These are phyloP conservation scores for Trametes polyzona DNA, from an alignment of 1,284 basidiomycete genomes.

Conservation along the genomic window DNA sequence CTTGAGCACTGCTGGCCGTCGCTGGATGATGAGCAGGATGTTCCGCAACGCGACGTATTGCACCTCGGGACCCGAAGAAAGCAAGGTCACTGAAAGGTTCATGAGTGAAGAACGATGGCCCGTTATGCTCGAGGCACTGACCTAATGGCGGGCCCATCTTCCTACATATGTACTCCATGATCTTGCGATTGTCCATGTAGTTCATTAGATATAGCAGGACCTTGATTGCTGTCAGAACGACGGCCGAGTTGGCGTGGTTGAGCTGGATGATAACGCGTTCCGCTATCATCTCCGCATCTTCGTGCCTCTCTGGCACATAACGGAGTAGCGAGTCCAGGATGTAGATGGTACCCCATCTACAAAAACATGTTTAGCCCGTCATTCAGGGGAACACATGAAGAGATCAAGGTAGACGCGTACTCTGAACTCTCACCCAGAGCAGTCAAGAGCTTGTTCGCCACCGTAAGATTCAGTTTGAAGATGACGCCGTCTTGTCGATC, in stretches of 20 bases:
- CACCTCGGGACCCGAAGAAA: constrained; percentile 97
- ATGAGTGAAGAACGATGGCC: background rate
- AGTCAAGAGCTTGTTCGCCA: constrained; percentile 83
- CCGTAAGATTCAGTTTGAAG: constrained; percentile 82
- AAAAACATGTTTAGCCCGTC: constrained; percentile 2
- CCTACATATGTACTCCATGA: constrained; percentile 90
- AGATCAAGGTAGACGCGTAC: constrained; percentile 50
- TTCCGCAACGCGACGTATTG: constrained; percentile 98
- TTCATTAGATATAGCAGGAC: constrained; percentile 97
- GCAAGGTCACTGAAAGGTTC: constrained; percentile 72
- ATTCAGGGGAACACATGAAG: constrained; percentile 2
- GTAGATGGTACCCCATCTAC: constrained; percentile 98
- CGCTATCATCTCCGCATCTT: constrained; percentile 92
- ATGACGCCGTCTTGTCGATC: constrained; percentile 90
- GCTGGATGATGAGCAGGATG: constrained; percentile 95
- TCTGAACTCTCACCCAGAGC: constrained; percentile 92
- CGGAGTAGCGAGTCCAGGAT: constrained; percentile 94
- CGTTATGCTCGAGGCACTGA: constrained; percentile 39
- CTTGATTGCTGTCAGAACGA: constrained; percentile 94
- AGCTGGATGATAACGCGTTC: constrained; percentile 93
- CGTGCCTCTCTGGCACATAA: constrained; percentile 86
- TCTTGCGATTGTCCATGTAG: constrained; percentile 90
- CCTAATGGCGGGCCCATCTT: constrained; percentile 98
- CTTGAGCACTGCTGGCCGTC: constrained; percentile 89
- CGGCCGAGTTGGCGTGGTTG: constrained; percentile 94